Evolutionary conservation across 2,329 filamentous ascomycete genomes (phyloP), one percentile per base, ranked within the genome.

Genomic region (Fusarium annulatum): DNA sequence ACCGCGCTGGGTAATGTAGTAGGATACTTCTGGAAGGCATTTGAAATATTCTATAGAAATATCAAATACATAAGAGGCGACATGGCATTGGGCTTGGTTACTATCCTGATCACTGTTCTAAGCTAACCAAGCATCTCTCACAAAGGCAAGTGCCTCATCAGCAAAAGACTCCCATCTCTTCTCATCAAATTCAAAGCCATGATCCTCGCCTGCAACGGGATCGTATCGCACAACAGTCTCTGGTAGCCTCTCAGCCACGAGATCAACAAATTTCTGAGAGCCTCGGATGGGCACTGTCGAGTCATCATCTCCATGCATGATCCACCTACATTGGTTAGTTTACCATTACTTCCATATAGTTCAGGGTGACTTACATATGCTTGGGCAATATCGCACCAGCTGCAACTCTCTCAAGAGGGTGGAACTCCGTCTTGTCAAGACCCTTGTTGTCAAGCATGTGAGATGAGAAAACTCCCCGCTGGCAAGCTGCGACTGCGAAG

Each of bases 281-380:
- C 62, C 59, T 1, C 46, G 49, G 12, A 72, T 43, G 1, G 51
- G 61, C 1, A 77, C 73, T 1, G 58, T 66, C 0, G 69, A 66
- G 28, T 77, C 75, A 7, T 76, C 55, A 3, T 70, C 73, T 1
- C 75, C 75, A 23, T 77, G 75, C 71, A 75, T 77, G 3, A 76
- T n/a, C 75, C 75, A 77, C 1, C 75, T 77, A 9, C 2, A 0
- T 2, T 7, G 1, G 28, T 74, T 23, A 75, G 56, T 41, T n/a
- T 4, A 4, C 15, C 9, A 0, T 10, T 12, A 15, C 28, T 15
- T 48, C 7, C 12, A 21, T 3, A 4, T 4, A 21, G 18, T 3
- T 7, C 1, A 7, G 7, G 12, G 5, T 15, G 12, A 10, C 19
- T 0, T 15, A 48, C 45, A 77, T 52, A 11, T 36, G 71, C 4